phyloP scores from a whole-genome alignment of 306 rosid species.

The Leucaena leucocephala region DNA sequence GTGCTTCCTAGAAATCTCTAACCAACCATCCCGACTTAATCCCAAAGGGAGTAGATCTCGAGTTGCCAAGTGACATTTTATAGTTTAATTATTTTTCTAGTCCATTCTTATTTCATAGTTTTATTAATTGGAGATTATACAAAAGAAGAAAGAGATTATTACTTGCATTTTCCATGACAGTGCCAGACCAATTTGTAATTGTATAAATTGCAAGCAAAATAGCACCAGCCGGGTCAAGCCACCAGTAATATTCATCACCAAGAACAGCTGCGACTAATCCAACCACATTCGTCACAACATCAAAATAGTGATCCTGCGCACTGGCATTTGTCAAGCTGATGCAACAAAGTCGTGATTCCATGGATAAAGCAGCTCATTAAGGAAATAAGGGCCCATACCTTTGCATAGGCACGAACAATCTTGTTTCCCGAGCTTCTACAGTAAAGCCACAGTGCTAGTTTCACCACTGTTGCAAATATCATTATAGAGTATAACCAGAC shows the following conservation, averaged over 20 bases:
- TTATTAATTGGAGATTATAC: conserved; percentile 13
- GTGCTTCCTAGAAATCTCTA: conserved; percentile 15
- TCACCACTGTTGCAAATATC: conserved; percentile 76
- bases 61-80: background rate
- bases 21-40: background rate
- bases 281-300: conserved; percentile 86
- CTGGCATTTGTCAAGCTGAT: conserved; percentile 33
- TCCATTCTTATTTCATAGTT: conserved; percentile 9
- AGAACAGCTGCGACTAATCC: conserved; percentile 90
- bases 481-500: conserved; percentile 78
- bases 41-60: background rate
- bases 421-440: conserved; percentile 79
- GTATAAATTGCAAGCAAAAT: conserved; percentile 87
- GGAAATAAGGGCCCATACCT: conserved; percentile 49
- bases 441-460: conserved; percentile 84
- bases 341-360: conserved; percentile 24
- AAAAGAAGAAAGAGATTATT: conserved; percentile 19
- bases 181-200: conserved; percentile 84
- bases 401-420: conserved; percentile 88
- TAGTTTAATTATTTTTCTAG: conserved; percentile 1
- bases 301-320: conserved; percentile 94
- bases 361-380: conserved; percentile 20
- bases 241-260: conserved; percentile 83
- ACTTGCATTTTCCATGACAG: conserved; percentile 96
- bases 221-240: conserved; percentile 96